These are phyloP conservation scores for Bromus sterilis DNA, from an alignment of 176 grass and related monocot genomes.

Conservation along the genomic window DNA sequence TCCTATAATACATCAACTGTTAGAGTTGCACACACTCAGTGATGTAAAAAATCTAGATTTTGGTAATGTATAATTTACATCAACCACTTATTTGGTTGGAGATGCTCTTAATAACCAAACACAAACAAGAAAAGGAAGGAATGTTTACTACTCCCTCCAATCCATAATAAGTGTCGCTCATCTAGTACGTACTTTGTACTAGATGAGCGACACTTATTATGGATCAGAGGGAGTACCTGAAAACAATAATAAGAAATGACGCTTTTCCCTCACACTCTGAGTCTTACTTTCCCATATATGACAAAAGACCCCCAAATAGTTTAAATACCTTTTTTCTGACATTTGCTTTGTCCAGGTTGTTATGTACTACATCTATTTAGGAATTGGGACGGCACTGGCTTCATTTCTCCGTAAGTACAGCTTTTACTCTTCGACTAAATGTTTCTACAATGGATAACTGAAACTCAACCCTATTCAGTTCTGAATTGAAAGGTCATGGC, in stretches of 20 bases:
- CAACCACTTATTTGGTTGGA: no score
- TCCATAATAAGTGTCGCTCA: no score
- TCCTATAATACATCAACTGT: no score
- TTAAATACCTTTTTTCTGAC: not conserved
- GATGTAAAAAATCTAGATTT: no score
- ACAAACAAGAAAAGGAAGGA: not conserved
- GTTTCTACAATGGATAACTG: not conserved
- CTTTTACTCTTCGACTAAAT: not conserved
- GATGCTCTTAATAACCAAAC: no score
- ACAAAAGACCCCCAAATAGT: not conserved
- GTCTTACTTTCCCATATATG: not conserved
- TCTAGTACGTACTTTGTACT: no score
- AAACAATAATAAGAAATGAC: not conserved
- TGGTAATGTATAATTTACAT: no score
- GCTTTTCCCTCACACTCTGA: not conserved
- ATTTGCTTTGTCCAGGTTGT: constrained; percentile 30
- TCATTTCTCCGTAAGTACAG: constrained; percentile 55
- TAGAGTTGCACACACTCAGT: no score
- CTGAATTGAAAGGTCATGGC: not conserved
- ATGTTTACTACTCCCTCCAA: no score
- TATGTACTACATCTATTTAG: constrained; percentile 64
- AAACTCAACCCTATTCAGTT: not conserved
- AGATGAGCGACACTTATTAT: no score
- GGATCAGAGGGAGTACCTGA: no score
- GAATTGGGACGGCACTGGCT: constrained; percentile 40